Evolutionary conservation across 495 filamentous ascomycete genomes (phyloP).

Genomic region (Neurospora sp.): DNA sequence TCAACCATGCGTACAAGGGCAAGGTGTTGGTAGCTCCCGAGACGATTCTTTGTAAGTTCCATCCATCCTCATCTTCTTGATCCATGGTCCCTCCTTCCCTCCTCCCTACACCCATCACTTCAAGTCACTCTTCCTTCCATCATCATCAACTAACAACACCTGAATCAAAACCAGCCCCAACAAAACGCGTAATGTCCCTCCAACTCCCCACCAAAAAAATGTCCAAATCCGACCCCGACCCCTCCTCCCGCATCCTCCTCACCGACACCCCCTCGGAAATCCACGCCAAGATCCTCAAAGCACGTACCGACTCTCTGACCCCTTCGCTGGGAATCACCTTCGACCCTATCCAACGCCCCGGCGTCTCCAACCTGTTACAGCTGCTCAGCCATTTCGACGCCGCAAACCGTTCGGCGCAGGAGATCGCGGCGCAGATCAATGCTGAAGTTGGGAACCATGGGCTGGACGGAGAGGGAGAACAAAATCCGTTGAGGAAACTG

Average conservation of each 20-base stretch:
- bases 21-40: constrained; percentile 54
- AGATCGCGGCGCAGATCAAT: constrained; percentile 44
- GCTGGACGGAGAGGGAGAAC: constrained; percentile 4
- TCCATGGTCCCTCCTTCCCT: neutral
- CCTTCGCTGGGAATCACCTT: constrained; percentile 45
- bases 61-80: neutral
- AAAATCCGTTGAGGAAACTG: constrained; percentile 49
- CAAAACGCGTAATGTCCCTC: constrained; percentile 83
- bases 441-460: neutral
- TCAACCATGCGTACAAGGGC: constrained; percentile 61
- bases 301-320: constrained; percentile 64
- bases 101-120: no score
- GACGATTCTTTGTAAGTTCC: constrained; percentile 60
- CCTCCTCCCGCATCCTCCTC: constrained; percentile 68
- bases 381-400: constrained; percentile 57
- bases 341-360: constrained; percentile 60
- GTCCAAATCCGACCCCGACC: constrained; percentile 74
- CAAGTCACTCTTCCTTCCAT: no score
- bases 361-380: constrained; percentile 77
- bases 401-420: constrained; percentile 31
- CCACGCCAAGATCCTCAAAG: constrained; percentile 51
- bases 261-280: constrained; percentile 57
- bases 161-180: constrained; percentile 28
- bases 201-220: constrained; percentile 69
- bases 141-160: neutral